Percentiles rank a stretch among this genome's conserved stretches.
phyloP scores from a whole-genome alignment of 192 early-diverging fungal genomes.

The Funneliformis mosseae region DNA sequence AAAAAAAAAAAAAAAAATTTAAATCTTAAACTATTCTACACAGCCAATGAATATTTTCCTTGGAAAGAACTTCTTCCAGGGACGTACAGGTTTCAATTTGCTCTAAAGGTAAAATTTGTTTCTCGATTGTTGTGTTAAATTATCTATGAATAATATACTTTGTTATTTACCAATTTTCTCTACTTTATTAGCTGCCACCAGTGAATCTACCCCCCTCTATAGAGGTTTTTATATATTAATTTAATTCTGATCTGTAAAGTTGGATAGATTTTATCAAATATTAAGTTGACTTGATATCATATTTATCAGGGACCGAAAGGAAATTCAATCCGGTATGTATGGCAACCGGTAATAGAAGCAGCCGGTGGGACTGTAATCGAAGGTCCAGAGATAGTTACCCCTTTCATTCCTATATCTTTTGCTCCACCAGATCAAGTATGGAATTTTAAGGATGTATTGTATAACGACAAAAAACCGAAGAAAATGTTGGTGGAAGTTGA shows the following conservation, averaged over 20 bases:
- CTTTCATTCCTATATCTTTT: slow-evolving; percentile 42
- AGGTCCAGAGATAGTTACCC: slow-evolving; percentile 42
- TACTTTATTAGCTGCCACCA: slow-evolving; percentile 39
- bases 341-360: slow-evolving; percentile 8
- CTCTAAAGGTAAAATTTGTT: slow-evolving; percentile 38
- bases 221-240: slow-evolving; percentile 41
- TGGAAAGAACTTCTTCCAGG: slow-evolving; percentile 42
- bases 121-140: background rate
- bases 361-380: slow-evolving; percentile 33
- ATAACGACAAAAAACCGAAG: slow-evolving; percentile 35
- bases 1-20: background rate
- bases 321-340: slow-evolving; percentile 7
- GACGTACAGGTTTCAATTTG: slow-evolving; percentile 42
- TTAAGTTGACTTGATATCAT: background rate
- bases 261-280: background rate
- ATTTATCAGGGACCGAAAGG: slow-evolving; percentile 33
- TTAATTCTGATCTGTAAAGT: background rate
- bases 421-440: slow-evolving; percentile 41
- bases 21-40: background rate
- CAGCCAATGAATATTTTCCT: slow-evolving; percentile 8
- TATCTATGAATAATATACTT: background rate
- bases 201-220: slow-evolving; percentile 47
- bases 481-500: slow-evolving; percentile 38
- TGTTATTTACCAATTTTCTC: background rate
- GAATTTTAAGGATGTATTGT: slow-evolving; percentile 31